Evolutionary conservation across 495 filamentous ascomycete genomes (phyloP), one percentile per base, ranked within the genome.

Genomic region (Tuber indicum): DNA sequence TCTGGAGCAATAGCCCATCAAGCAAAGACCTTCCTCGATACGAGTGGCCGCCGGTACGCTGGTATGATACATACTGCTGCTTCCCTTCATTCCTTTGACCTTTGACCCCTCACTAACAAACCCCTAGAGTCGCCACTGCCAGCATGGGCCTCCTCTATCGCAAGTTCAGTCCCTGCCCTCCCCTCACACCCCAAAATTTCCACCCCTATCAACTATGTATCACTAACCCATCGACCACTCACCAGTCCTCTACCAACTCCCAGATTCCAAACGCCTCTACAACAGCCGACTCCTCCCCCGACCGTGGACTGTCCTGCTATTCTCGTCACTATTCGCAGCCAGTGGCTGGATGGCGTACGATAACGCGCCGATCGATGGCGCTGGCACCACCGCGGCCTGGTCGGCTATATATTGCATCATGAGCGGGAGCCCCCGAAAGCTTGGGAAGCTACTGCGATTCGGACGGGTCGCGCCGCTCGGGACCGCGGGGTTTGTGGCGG

Each of bases 361-460:
- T 70, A 95, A 94, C 83, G 83, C 97, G 14, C 90, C 91, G 83
- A 90, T 89, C 73, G 96, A 98, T 80, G 89, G 89, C 72, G 95
- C 94, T 0, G 96, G 94, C 44, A 87, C 94, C 73, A 92, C 90
- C 19, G 93, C 92, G 26, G 93, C 95, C 5, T 97, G 93, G 90
- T 93, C 91, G 58, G 93, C 91, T 6, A 85, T 97, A 36, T 99
- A 98, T 84, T 86, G 94, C 23, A 84, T 98, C 49, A 16, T 86
- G 94, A 69, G 94, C 93, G 39, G 84, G 88, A 76, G 88, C 93
- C 75, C 87, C 91, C 76, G 88, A 87, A 75, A 89, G 89, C 75
- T 86, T 85, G 74, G 76, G 73, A 76, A 73, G 58, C 41, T 82
- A 74, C 39, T 78, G 58, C 72, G 76, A 74, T 69, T 77, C 79